Conservation (phyloP, 2,329 filamentous ascomycete species). For the Colletotrichum destructivum region DNA sequence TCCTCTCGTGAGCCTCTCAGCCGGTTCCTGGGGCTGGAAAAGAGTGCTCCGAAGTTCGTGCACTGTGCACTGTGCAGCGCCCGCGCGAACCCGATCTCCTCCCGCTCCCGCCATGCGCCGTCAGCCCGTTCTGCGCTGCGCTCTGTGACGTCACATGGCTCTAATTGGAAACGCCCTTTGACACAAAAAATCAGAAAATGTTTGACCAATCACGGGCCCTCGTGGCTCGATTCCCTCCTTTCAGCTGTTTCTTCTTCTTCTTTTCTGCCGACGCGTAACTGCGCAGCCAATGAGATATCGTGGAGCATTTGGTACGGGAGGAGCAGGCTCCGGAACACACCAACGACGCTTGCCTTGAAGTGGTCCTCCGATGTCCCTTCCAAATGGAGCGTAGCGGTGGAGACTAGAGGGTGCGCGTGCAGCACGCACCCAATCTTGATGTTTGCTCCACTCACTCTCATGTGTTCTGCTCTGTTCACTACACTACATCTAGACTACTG, state of each 20-base stretch:
- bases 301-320: constrained; percentile 1
- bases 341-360: neutral
- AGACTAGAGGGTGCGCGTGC: neutral
- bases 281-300: constrained; percentile 3
- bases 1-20: neutral
- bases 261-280: constrained; percentile 10
- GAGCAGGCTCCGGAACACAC: constrained; percentile 28
- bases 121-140: constrained; percentile 15
- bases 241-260: neutral
- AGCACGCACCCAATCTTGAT: constrained; percentile 1
- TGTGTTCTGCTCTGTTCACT: neutral
- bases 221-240: neutral
- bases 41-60: neutral
- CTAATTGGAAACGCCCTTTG: neutral
- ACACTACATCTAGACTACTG: no score
- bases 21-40: constrained; percentile 12
- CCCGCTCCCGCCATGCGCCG: constrained; percentile 19
- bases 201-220: constrained; percentile 10
- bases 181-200: no score
- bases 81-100: constrained; percentile 22
- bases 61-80: constrained; percentile 1
- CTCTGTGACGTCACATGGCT: constrained; percentile 26
- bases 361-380: neutral
- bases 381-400: neutral
- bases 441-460: neutral